Conservation (phyloP, 768 basidiomycete species). For the Lyophyllum semitale region DNA sequence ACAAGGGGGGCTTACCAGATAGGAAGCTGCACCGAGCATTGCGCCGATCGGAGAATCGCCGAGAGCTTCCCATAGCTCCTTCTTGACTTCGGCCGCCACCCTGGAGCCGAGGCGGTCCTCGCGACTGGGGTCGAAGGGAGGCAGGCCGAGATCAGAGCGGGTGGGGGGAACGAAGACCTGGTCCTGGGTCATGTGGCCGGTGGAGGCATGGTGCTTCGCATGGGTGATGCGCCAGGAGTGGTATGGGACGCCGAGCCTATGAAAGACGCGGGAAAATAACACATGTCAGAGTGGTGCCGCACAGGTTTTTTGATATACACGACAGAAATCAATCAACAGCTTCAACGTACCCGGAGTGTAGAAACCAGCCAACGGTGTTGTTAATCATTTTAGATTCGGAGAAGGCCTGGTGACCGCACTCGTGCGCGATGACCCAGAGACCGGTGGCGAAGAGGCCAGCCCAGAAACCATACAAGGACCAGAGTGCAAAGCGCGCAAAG, state of each 20-base stretch:
- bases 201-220: slow-evolving; percentile 93
- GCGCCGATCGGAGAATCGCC: slow-evolving; percentile 89
- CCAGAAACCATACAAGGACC: slow-evolving; percentile 81
- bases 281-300: slow-evolving; percentile 19
- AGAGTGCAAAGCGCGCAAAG: slow-evolving; percentile 63
- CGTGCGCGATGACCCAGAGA: slow-evolving; percentile 92
- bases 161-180: slow-evolving; percentile 95
- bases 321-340: neutral
- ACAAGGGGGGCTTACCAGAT: slow-evolving; percentile 49
- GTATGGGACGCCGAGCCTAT: slow-evolving; percentile 90
- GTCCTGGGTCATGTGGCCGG: slow-evolving; percentile 90
- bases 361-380: slow-evolving; percentile 88
- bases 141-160: slow-evolving; percentile 69
- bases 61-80: slow-evolving; percentile 81
- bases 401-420: slow-evolving; percentile 96
- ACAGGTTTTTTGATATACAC: slow-evolving; percentile 8
- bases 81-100: slow-evolving; percentile 65
- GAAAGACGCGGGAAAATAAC: slow-evolving; percentile 13
- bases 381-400: slow-evolving; percentile 91
- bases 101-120: slow-evolving; percentile 68
- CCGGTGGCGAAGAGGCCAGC: slow-evolving; percentile 89
- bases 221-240: slow-evolving; percentile 96
- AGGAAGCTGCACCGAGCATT: slow-evolving; percentile 49
- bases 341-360: slow-evolving; percentile 79
- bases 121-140: slow-evolving; percentile 64